Evolutionary conservation across 495 filamentous ascomycete species (phyloP).

Genomic region (Astrocystis sublimbata): DNA sequence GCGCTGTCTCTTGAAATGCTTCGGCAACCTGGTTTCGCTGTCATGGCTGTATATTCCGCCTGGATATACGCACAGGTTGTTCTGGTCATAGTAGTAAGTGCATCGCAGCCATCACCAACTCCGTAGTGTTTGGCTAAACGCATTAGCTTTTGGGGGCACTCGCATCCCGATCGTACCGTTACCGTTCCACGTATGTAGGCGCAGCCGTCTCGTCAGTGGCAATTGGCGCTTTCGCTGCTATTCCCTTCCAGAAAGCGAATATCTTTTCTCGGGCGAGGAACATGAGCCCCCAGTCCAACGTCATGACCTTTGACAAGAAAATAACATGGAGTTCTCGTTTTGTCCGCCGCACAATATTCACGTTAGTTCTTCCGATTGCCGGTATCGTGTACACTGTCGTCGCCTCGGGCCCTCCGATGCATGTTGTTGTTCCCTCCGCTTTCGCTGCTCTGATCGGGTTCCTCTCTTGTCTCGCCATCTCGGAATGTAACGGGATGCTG

Average conservation of each 20-base stretch:
- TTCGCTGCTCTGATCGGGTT: conserved; percentile 69
- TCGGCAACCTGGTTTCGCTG: conserved; percentile 65
- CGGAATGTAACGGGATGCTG: conserved; percentile 73
- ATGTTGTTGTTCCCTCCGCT: conserved; percentile 61
- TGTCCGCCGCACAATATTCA: conserved; percentile 65
- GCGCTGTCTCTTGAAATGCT: conserved; percentile 66
- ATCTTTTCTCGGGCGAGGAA: conserved; percentile 63
- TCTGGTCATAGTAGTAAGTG: conserved; percentile 58
- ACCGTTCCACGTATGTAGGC: conserved; percentile 62
- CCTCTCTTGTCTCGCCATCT: conserved; percentile 68
- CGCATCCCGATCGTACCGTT: conserved; percentile 62
- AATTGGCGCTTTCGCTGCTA: conserved; percentile 64
- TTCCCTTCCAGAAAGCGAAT: conserved; percentile 70
- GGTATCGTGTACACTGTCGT: conserved; percentile 65
- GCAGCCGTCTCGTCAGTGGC: conserved; percentile 62
- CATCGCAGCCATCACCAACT: conserved; percentile 32
- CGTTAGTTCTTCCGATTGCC: conserved; percentile 61
- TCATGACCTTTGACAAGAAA: conserved; percentile 59
- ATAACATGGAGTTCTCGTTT: conserved; percentile 68
- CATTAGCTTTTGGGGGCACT: conserved; percentile 62
- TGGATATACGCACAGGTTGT: conserved; percentile 77
- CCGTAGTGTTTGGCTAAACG: conserved; percentile 27
- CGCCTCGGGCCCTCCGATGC: conserved; percentile 57
- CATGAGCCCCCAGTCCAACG: conserved; percentile 55
- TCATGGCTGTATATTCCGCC: conserved; percentile 70